Conservation (phyloP, 495 filamentous ascomycete species). For the Alectoria sarmentosa region DNA sequence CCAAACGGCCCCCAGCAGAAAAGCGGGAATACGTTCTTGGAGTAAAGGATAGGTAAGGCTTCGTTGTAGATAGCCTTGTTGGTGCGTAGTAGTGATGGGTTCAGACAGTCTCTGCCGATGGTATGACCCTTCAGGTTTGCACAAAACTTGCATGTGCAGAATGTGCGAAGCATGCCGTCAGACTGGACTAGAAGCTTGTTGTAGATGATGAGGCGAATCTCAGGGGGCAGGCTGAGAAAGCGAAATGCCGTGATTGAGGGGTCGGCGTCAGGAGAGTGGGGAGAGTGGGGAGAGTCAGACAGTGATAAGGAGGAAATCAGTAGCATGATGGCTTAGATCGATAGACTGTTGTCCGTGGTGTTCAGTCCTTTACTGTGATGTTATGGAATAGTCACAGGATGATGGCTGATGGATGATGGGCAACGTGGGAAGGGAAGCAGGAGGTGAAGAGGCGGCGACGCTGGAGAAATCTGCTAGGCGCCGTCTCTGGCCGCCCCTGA, state of each 20-base stretch:
- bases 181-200: constrained; percentile 1
- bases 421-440: no score
- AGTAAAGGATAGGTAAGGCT: not conserved
- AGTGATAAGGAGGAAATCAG: no score
- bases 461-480: no score
- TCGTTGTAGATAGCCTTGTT: not conserved
- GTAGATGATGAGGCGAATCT: not conserved
- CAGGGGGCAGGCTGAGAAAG: not conserved
- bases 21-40: not conserved
- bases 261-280: not conserved
- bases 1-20: not conserved
- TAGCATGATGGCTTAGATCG: no score
- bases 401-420: no score
- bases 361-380: no score
- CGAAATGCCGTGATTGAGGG: not conserved
- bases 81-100: not conserved
- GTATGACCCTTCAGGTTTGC: not conserved
- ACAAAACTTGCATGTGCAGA: not conserved
- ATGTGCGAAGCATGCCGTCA: not conserved
- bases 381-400: no score
- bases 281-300: no score
- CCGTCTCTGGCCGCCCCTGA: no score
- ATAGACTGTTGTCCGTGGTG: no score
- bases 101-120: not conserved
- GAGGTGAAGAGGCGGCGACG: no score